phyloP scores from a whole-genome alignment of 2,329 filamentous ascomycete genomes.

The Hawksworthiomyces lignivorus region DNA sequence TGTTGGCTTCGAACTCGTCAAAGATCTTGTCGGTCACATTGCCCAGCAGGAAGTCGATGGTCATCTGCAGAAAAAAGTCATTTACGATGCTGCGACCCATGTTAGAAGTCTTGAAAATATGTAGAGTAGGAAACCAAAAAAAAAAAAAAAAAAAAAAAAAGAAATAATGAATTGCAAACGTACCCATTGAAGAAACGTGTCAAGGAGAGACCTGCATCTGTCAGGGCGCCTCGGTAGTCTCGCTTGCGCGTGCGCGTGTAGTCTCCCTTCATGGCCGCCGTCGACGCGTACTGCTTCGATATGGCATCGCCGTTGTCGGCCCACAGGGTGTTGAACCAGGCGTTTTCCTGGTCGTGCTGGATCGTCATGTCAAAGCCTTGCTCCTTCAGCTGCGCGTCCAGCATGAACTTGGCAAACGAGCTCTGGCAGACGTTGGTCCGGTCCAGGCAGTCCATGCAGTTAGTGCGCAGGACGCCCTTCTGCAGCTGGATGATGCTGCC shows the following conservation, averaged over 20 bases:
- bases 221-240: slow-evolving; percentile 83
- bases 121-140: neutral
- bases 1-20: slow-evolving; percentile 86
- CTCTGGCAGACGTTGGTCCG: slow-evolving; percentile 94
- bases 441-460: slow-evolving; percentile 98
- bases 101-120: too few species aligned
- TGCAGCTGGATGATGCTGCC: slow-evolving; percentile 43
- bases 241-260: slow-evolving; percentile 88
- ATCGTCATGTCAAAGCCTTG: slow-evolving; percentile 70
- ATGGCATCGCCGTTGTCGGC: slow-evolving; percentile 96
- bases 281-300: slow-evolving; percentile 91
- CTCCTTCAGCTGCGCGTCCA: slow-evolving; percentile 70
- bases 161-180: slow-evolving; percentile 19
- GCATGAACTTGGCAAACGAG: slow-evolving; percentile 73
- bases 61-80: slow-evolving; percentile 92
- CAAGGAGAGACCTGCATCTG: slow-evolving; percentile 82
- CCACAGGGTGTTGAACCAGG: slow-evolving; percentile 96
- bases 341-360: slow-evolving; percentile 68
- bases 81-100: slow-evolving; percentile 87
- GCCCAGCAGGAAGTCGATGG: slow-evolving; percentile 88
- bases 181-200: slow-evolving; percentile 65
- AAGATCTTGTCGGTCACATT: slow-evolving; percentile 81
- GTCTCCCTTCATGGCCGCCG: slow-evolving; percentile 91
- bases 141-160: slow-evolving; percentile 11
- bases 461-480: slow-evolving; percentile 76